Evolutionary conservation across 1,284 basidiomycete species (phyloP), one percentile per base, ranked within the genome.

Genomic region (Singerocomus inundabilis): DNA sequence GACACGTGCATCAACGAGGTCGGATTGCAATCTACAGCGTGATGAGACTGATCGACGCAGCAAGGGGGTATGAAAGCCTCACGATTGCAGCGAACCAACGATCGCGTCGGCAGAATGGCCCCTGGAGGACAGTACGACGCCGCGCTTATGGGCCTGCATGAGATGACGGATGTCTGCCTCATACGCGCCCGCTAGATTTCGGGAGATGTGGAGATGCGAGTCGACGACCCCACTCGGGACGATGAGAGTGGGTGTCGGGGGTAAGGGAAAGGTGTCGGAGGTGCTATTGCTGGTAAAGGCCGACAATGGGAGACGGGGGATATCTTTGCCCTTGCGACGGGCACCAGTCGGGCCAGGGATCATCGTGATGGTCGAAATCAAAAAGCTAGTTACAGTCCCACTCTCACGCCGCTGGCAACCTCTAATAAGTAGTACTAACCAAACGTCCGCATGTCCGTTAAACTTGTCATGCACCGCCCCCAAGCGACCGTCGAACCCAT

Each of bases 281-380:
- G 81, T 78, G 49, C 81, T 81, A 4, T 82, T 75, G 67, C 78
- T 84, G 28, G 85, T 79, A 62, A 91, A 91, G 1, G 81, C 87
- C 12, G 85, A 88, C 30, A 82, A 64, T 0, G 87, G 87, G 15
- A 91, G 79, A 38, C 73, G 77, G 9, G 88, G 88, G 7, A 82
- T 79, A 9, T 76, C 69, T 62, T 82, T 87, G 24, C 77, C 80
- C 63, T 79, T 87, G 58, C 83, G 80, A 57, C 81, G 79, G 6
- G 24, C 15, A 5, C 63, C 63, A 18, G 36, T 33, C 3, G 36
- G 2, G n/a, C 37, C 24, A 31, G 39, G 21, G 1, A 53, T 31
- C 58, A 58, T 51, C 18, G 38, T 44, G 42, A 25, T 36, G 48
- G 32, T 43, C 70, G 15, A 6, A 11, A 36, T 18, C 24, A 10